A percentile compares a stretch with the other conserved stretches of the same genome.
Conservation (phyloP, 1,284 basidiomycete genomes). For the Malassezia yamatoensis region DNA sequence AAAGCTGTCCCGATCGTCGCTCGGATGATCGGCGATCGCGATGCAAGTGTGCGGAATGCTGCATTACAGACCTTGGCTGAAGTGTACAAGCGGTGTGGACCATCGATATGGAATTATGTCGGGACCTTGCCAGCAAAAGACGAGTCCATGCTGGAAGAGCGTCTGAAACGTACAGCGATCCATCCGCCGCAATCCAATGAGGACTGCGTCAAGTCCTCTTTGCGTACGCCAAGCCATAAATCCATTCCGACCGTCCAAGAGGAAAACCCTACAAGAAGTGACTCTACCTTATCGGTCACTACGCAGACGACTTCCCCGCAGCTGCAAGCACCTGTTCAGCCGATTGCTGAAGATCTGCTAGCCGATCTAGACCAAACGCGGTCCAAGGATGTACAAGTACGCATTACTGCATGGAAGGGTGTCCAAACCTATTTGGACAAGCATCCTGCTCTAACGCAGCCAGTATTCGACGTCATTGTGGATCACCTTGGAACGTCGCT, state of each 20-base stretch:
- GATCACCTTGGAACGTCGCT: background rate
- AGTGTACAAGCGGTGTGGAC: slow-evolving; percentile 70
- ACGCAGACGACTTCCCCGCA: background rate
- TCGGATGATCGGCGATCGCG: slow-evolving; percentile 74
- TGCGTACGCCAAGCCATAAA: background rate
- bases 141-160: slow-evolving; percentile 79
- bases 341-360: slow-evolving; percentile 26
- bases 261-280: background rate
- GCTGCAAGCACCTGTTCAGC: background rate
- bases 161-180: slow-evolving; percentile 64
- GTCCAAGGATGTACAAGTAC: slow-evolving; percentile 69
- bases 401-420: slow-evolving; percentile 84
- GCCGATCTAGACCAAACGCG: slow-evolving; percentile 53
- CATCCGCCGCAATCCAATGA: background rate
- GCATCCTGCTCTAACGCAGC: background rate
- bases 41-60: slow-evolving; percentile 71
- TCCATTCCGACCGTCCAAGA: background rate
- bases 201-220: background rate
- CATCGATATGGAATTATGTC: slow-evolving; percentile 71
- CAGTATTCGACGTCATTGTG: background rate
- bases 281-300: background rate
- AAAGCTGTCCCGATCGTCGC: slow-evolving; percentile 73
- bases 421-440: slow-evolving; percentile 3
- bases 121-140: slow-evolving; percentile 71
- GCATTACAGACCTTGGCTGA: slow-evolving; percentile 71